Percentiles rank a stretch among this genome's conserved stretches.
Conservation (phyloP, 305 asterid species). For the Rubia peregrina region DNA sequence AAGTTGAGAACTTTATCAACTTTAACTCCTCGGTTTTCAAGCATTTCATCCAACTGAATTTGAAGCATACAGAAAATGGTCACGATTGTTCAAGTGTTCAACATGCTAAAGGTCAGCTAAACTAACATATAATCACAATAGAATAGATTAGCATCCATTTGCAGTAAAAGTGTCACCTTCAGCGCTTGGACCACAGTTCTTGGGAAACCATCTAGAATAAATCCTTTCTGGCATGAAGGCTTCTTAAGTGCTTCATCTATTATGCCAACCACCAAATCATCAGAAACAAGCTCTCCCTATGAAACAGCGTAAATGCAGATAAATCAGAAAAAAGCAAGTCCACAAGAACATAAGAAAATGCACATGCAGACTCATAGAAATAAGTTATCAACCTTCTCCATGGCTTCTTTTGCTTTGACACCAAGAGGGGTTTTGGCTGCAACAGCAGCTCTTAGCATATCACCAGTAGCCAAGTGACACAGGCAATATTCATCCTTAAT, state of each 20-base stretch:
- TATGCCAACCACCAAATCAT: constrained; percentile 83
- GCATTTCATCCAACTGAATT: constrained; percentile 89
- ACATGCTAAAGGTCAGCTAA: not conserved
- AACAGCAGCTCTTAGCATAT: constrained; percentile 95
- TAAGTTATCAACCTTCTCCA: constrained; percentile 55
- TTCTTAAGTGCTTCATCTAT: constrained; percentile 79
- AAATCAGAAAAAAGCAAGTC: constrained; percentile 8
- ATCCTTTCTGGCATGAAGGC: constrained; percentile 88
- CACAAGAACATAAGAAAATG: not conserved
- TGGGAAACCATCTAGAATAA: constrained; percentile 94
- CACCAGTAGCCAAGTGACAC: constrained; percentile 94
- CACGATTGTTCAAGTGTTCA: not conserved
- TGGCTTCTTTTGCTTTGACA: constrained; percentile 76
- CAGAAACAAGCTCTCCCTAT: constrained; percentile 91
- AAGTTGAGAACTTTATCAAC: constrained; percentile 87
- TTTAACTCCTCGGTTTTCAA: constrained; percentile 67
- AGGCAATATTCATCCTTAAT: constrained; percentile 83
- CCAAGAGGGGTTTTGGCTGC: constrained; percentile 90
- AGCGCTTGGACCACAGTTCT: constrained; percentile 89
- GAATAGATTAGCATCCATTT: not conserved
- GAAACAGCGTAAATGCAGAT: constrained; percentile 13
- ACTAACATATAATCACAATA: not conserved
- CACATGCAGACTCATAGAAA: not conserved
- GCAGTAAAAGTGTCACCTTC: constrained; percentile 37
- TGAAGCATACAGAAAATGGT: not conserved